Evolutionary conservation across 192 early-diverging fungal species (phyloP).

Genomic region (Coemansia biformis): DNA sequence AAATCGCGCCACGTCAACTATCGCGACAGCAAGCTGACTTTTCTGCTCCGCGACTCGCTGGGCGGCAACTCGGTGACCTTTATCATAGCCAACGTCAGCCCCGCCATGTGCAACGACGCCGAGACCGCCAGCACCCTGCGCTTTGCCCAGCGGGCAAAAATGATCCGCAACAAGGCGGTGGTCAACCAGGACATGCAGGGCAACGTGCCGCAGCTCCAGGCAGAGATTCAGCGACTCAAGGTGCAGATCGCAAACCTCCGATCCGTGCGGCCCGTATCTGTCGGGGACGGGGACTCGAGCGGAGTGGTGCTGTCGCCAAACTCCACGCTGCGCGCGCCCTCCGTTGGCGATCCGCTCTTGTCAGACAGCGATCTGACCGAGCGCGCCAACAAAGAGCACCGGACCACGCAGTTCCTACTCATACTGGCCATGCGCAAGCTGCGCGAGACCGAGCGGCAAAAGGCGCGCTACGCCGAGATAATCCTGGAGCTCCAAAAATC

Average conservation of each 20-base stretch:
- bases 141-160: conserved; percentile 66
- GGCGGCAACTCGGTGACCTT: conserved; percentile 67
- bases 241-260: conserved; percentile 39
- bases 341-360: background rate
- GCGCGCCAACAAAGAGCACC: conserved; percentile 39
- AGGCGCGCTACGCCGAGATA: conserved; percentile 44
- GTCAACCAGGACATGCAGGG: conserved; percentile 66
- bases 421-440: conserved; percentile 51
- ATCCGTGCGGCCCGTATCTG: no score
- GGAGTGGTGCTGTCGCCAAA: background rate
- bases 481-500: conserved; percentile 47
- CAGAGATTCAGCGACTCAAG: conserved; percentile 56
- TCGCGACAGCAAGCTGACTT: conserved; percentile 65
- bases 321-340: background rate
- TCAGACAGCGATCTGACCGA: no score
- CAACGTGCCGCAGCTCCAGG: conserved; percentile 58
- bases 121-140: conserved; percentile 62
- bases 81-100: conserved; percentile 60
- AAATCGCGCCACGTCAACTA: conserved; percentile 62
- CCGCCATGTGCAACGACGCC: conserved; percentile 50
- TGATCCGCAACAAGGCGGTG: conserved; percentile 67
- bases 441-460: conserved; percentile 51
- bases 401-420: conserved; percentile 41
- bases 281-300: no score
- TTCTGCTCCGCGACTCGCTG: conserved; percentile 62